These are phyloP conservation scores for Chernovozyma aurita DNA, from an alignment of 1,139 yeast species.

Conservation along the genomic window DNA sequence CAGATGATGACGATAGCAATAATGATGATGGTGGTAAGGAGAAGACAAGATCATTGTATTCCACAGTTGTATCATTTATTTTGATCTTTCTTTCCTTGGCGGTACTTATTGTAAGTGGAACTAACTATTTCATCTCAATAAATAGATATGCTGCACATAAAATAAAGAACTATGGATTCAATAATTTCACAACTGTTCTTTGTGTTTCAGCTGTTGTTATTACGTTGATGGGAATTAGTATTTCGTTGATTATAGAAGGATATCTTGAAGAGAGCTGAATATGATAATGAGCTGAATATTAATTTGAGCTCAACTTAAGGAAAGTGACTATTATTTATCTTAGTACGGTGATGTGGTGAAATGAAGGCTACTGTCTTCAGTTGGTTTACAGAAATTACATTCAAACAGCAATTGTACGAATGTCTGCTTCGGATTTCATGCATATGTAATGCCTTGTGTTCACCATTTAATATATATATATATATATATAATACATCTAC, in stretches of 20 bases:
- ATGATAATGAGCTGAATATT: too few species aligned
- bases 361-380: too few species aligned
- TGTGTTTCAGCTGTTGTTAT: constrained; percentile 38
- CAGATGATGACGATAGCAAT: constrained; percentile 10
- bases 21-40: constrained; percentile 3
- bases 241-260: constrained; percentile 38
- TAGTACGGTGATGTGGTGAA: too few species aligned
- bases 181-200: constrained; percentile 33
- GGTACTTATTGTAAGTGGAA: constrained; percentile 36
- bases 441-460: too few species aligned
- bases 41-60: constrained; percentile 16
- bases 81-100: constrained; percentile 37
- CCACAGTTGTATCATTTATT: constrained; percentile 33
- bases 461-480: too few species aligned
- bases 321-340: too few species aligned
- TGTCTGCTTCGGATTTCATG: too few species aligned
- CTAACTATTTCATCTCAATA: constrained; percentile 46
- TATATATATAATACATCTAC: too few species aligned
- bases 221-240: constrained; percentile 39
- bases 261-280: constrained; percentile 10
- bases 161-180: constrained; percentile 37
- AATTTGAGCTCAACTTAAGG: too few species aligned
- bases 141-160: constrained; percentile 39
- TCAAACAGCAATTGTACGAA: too few species aligned
- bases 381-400: too few species aligned